Conservation (phyloP, 2,329 filamentous ascomycete species). For the Aureobasidium namibiae region DNA sequence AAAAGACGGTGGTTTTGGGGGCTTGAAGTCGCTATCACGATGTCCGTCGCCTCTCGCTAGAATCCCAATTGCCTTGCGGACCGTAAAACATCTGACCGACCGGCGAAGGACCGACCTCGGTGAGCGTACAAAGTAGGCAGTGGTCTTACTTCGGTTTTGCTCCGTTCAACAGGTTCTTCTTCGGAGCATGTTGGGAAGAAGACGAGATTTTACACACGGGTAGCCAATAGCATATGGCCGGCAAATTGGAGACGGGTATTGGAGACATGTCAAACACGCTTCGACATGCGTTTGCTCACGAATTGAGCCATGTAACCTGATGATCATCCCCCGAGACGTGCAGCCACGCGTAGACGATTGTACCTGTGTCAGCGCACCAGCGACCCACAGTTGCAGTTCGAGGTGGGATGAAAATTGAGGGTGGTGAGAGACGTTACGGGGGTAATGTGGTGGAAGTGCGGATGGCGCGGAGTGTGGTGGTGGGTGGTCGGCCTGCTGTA, state of each 20-base stretch:
- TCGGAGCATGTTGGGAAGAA: not conserved
- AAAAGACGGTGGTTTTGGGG: not conserved
- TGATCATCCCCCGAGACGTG: constrained; percentile 9
- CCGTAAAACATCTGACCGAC: not conserved
- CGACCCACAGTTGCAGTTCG: not conserved
- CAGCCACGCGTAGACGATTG: not conserved
- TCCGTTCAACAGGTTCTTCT: constrained; percentile 2
- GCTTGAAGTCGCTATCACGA: not conserved
- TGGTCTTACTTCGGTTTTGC: constrained; percentile 12
- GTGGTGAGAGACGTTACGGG: constrained; percentile 4
- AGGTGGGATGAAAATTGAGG: not conserved
- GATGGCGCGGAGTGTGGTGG: not conserved
- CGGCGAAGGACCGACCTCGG: constrained; percentile 13
- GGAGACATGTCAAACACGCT: not conserved
- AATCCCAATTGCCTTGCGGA: not conserved
- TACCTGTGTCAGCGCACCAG: not conserved
- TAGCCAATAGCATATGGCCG: not conserved
- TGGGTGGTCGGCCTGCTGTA: not conserved
- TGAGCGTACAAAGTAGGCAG: not conserved
- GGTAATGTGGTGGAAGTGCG: constrained; percentile 5
- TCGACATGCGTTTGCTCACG: not conserved
- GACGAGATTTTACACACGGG: not conserved
- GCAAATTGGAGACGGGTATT: not conserved
- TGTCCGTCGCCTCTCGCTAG: not conserved
- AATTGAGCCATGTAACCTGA: not conserved